Percentiles rank a stretch among this genome's conserved stretches.
Evolutionary conservation across 345 rosid genomes (phyloP).

Genomic region (Populus alba): DNA sequence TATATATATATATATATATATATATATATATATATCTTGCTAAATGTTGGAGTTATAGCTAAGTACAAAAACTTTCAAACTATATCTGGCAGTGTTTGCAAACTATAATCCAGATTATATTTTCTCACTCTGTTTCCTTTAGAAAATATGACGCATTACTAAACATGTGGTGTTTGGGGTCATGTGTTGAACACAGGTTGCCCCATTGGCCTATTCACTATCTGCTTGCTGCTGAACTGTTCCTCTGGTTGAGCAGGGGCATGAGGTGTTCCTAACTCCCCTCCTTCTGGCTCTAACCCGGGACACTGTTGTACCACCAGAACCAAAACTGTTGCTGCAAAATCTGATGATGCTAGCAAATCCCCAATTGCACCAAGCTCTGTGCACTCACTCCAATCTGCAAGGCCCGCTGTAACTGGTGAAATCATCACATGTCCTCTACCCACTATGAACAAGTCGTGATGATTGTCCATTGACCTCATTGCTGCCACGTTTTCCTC

Average conservation of each 20-base stretch:
- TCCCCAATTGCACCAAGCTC: slow-evolving; percentile 97
- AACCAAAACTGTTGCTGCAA: slow-evolving; percentile 73
- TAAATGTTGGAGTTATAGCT: neutral
- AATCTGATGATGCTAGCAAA: slow-evolving; percentile 88
- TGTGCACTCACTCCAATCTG: slow-evolving; percentile 99
- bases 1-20: too few species aligned
- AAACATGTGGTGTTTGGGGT: neutral
- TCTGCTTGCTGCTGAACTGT: neutral
- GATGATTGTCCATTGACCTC: slow-evolving; percentile 60
- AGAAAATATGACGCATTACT: neutral
- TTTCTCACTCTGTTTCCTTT: neutral
- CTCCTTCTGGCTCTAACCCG: slow-evolving; percentile 33
- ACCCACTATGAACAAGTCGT: slow-evolving; percentile 83
- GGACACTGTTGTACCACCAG: slow-evolving; percentile 77
- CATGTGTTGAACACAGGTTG: neutral
- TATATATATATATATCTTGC: neutral
- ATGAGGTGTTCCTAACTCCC: slow-evolving; percentile 2
- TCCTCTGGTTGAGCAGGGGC: neutral
- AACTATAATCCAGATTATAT: neutral
- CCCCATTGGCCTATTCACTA: neutral
- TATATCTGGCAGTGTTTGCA: neutral
- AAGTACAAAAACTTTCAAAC: neutral
- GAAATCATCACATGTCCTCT: slow-evolving; percentile 79
- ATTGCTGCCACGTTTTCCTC: slow-evolving; percentile 80
- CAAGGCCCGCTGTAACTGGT: slow-evolving; percentile 78